Base-by-base conservation (phyloP, 2,329 filamentous ascomycete genomes). In the Akanthomyces dipterigenus region DNA sequence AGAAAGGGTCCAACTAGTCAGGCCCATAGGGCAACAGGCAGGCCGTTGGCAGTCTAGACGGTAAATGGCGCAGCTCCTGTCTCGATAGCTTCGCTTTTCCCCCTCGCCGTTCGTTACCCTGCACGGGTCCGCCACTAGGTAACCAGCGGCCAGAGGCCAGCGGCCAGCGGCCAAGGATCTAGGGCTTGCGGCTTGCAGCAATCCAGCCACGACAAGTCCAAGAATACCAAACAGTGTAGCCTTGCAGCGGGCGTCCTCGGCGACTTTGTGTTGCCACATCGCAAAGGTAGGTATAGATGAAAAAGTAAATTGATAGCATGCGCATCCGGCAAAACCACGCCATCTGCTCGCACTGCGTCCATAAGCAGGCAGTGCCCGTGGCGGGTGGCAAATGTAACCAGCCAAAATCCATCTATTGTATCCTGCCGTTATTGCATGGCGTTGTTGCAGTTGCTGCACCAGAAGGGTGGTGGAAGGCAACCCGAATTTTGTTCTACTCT, bases 361-460 rank as follows among this genome's bases (percentile, higher is more conserved):
- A 26, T 9, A 9, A 4, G 18, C 18, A 14, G 20, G 28, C 28
- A 26, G 24, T 54, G 36, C 11, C 7, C n/a, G 36, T 54, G 53
- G 53, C 54, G 54, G 18, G 38, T 56, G 28, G 54, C 40, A 46
- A 55, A 55, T 55, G 42, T 36, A 46, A 56, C 40, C 26, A 46
- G 31, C 26, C 28, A 24, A 20, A 43, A 11, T 20, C 31, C 8
- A 22, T 56, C 26, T 34, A 34, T 34, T 45, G 22, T 22, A 56
- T 22, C n/a, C 24, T 55, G 53, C 53, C 31, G 40, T 28, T 40
- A 31, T 28, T 24, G 8, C 24, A 20, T n/a, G 42, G 40, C 40
- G 16, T 31, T 45, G 11, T 24, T 36, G 20, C 40, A 20, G 26
- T 16, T 24, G 54, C 54, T 56, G 40, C 40, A 11, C 26, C 24